Evolutionary conservation across 2,329 filamentous ascomycete genomes (phyloP).

Genomic region (Aureobasidium sp.): DNA sequence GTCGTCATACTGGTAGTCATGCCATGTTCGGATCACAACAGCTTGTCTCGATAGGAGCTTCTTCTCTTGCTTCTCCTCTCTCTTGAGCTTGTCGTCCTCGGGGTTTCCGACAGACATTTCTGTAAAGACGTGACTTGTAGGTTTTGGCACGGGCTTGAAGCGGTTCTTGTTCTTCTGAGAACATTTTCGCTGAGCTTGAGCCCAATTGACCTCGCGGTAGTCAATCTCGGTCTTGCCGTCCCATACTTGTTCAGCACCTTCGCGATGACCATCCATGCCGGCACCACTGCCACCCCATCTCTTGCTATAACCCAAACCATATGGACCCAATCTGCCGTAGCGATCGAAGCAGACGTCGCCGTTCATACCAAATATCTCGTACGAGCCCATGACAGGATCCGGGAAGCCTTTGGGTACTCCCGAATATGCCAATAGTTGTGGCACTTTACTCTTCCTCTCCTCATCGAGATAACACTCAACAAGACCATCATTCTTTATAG

Average conservation of each 20-base stretch:
- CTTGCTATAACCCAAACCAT: slow-evolving; percentile 79
- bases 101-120: slow-evolving; percentile 31
- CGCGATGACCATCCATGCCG: slow-evolving; percentile 76
- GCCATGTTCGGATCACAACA: slow-evolving; percentile 76
- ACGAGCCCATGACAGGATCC: slow-evolving; percentile 77
- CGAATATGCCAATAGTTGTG: slow-evolving; percentile 63
- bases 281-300: slow-evolving; percentile 74
- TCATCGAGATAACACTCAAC: slow-evolving; percentile 73
- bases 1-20: slow-evolving; percentile 68
- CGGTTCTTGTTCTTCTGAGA: slow-evolving; percentile 62
- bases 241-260: slow-evolving; percentile 78
- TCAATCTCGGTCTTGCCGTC: slow-evolving; percentile 63
- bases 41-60: slow-evolving; percentile 56
- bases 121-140: slow-evolving; percentile 34
- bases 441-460: slow-evolving; percentile 58
- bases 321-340: slow-evolving; percentile 79
- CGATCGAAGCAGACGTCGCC: slow-evolving; percentile 91
- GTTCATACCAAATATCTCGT: slow-evolving; percentile 68
- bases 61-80: slow-evolving; percentile 21
- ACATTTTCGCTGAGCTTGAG: slow-evolving; percentile 67
- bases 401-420: slow-evolving; percentile 82
- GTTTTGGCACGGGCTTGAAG: slow-evolving; percentile 45
- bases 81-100: slow-evolving; percentile 12
- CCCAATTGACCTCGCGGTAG: slow-evolving; percentile 72
- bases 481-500: slow-evolving; percentile 59